Evolutionary conservation across 1,284 basidiomycete genomes (phyloP).

Genomic region (Ganoderma boninense): DNA sequence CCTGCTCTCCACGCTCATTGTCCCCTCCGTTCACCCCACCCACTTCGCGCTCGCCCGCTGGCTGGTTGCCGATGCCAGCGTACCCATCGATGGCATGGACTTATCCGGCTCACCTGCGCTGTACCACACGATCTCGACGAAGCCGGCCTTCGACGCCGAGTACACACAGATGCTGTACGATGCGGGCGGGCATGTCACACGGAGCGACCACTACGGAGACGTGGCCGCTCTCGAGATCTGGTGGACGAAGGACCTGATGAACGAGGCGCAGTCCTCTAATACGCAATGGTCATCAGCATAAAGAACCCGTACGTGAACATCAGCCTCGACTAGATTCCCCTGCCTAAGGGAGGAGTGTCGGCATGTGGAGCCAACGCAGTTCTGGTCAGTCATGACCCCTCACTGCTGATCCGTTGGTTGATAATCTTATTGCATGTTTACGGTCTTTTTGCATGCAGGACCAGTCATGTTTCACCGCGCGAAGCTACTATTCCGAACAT

Average conservation of each 20-base stretch:
- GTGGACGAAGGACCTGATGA: slow-evolving; percentile 41
- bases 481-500: no score
- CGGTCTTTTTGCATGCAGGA: no score
- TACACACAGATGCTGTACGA: slow-evolving; percentile 51
- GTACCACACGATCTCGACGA: slow-evolving; percentile 51
- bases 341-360: no score
- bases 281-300: slow-evolving; percentile 50
- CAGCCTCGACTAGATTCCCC: no score
- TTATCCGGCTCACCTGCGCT: slow-evolving; percentile 51
- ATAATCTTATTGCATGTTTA: no score
- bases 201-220: slow-evolving; percentile 49
- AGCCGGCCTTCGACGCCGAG: slow-evolving; percentile 50
- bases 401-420: no score
- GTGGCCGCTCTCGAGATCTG: slow-evolving; percentile 51
- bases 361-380: no score
- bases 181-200: slow-evolving; percentile 50
- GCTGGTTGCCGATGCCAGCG: slow-evolving; percentile 43
- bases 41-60: slow-evolving; percentile 46
- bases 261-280: slow-evolving; percentile 33
- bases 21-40: slow-evolving; percentile 30
- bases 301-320: slow-evolving; percentile 51
- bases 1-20: slow-evolving; percentile 40
- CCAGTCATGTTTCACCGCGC: no score
- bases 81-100: slow-evolving; percentile 49
- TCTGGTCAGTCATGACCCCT: no score